phyloP scores from a whole-genome alignment of 352 stramenopile species.

The Globisporangium emineosum region DNA sequence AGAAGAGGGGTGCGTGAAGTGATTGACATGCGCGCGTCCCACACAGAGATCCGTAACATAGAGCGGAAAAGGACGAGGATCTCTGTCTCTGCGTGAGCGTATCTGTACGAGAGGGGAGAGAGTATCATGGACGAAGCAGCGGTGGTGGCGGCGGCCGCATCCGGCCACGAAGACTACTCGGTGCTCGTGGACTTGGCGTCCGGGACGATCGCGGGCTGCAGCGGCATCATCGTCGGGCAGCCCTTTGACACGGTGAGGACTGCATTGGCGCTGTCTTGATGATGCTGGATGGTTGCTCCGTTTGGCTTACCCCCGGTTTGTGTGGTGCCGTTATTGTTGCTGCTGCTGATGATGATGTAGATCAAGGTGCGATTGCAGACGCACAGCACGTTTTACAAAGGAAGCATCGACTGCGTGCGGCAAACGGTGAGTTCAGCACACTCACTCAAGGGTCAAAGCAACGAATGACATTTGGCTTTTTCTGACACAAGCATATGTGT shows the following conservation, averaged over 20 bases:
- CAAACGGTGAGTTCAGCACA: constrained; percentile 30
- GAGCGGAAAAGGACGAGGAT: neutral
- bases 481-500: neutral
- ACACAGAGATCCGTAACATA: neutral
- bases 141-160: constrained; percentile 20
- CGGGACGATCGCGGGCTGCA: constrained; percentile 44
- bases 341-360: constrained; percentile 9
- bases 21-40: constrained; percentile 1
- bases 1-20: neutral
- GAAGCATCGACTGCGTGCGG: constrained; percentile 38
- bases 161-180: constrained; percentile 41
- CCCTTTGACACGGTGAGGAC: constrained; percentile 47
- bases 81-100: neutral
- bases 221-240: constrained; percentile 56
- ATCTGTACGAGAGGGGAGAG: neutral
- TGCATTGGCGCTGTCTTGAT: neutral
- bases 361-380: constrained; percentile 65
- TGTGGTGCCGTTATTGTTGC: neutral
- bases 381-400: constrained; percentile 53
- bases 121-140: constrained; percentile 10
- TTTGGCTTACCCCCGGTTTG: neutral
- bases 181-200: constrained; percentile 51
- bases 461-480: neutral
- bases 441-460: neutral
- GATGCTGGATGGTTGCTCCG: neutral